Percentiles rank a stretch among this genome's conserved stretches.
Evolutionary conservation across 2,329 filamentous ascomycete species (phyloP).

Genomic region (Colletotrichum caudatum): DNA sequence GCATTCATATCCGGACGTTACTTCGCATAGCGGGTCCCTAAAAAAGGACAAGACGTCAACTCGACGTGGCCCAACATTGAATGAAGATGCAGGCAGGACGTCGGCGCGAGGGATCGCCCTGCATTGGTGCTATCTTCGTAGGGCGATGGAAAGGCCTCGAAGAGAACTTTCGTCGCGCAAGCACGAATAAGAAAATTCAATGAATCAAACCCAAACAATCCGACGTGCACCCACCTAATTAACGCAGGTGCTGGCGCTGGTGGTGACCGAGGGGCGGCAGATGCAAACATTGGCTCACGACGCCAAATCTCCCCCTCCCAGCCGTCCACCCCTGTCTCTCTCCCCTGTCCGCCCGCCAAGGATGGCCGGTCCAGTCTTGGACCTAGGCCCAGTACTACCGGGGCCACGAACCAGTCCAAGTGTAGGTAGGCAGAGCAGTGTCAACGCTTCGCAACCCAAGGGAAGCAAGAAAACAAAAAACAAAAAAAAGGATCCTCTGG

Average conservation of each 20-base stretch:
- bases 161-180: background rate
- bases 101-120: no score
- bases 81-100: background rate
- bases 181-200: background rate
- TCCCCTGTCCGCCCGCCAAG: constrained; percentile 33
- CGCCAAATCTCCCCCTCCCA: constrained; percentile 40
- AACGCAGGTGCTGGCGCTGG: constrained; percentile 1
- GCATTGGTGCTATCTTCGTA: no score
- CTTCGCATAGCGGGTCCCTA: constrained; percentile 7
- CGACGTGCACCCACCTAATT: background rate
- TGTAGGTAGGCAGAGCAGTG: constrained; percentile 3
- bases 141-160: no score
- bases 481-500: background rate
- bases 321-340: constrained; percentile 22
- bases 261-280: constrained; percentile 15
- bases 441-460: background rate
- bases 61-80: background rate
- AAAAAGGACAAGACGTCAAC: constrained; percentile 3
- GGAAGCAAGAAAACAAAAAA: background rate
- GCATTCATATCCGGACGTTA: constrained; percentile 2
- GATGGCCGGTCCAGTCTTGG: constrained; percentile 9
- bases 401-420: constrained; percentile 35
- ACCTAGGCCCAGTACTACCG: constrained; percentile 13
- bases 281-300: constrained; percentile 17
- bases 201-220: background rate